Conservation (phyloP, 2,329 filamentous ascomycete genomes). For the Aspergillus tanneri region DNA sequence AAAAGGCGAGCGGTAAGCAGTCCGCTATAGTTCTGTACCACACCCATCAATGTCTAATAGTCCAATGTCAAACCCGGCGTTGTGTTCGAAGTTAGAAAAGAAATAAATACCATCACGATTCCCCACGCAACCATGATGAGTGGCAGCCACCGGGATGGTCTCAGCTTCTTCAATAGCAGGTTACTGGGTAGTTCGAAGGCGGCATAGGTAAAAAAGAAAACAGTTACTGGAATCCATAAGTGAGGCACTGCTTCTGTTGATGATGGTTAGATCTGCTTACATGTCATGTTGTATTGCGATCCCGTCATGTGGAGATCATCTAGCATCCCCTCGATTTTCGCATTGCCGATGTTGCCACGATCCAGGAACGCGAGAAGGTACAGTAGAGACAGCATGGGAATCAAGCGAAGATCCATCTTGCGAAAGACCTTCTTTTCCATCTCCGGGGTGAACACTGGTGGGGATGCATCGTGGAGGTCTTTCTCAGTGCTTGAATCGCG, state of each 20-base stretch:
- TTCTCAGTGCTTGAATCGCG: background rate
- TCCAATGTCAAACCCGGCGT: background rate
- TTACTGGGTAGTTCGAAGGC: slow-evolving; percentile 27
- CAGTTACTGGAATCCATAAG: slow-evolving; percentile 23
- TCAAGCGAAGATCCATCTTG: slow-evolving; percentile 30
- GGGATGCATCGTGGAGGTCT: background rate
- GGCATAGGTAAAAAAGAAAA: slow-evolving; percentile 30
- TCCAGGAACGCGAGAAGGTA: slow-evolving; percentile 37
- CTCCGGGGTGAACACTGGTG: background rate
- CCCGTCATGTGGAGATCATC: slow-evolving; percentile 31
- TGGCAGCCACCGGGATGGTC: slow-evolving; percentile 32
- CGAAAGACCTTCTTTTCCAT: slow-evolving; percentile 23
- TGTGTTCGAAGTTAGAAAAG: background rate
- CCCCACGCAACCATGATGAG: slow-evolving; percentile 45
- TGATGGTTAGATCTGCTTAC: slow-evolving; percentile 13
- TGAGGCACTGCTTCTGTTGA: background rate
- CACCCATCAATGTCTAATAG: slow-evolving; percentile 47
- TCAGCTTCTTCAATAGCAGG: slow-evolving; percentile 26
- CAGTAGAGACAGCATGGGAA: slow-evolving; percentile 28
- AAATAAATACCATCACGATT: slow-evolving; percentile 39
- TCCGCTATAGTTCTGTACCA: slow-evolving; percentile 48
- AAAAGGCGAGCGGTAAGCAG: slow-evolving; percentile 51
- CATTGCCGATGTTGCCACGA: slow-evolving; percentile 38
- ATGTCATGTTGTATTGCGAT: slow-evolving; percentile 32
- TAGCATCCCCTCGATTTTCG: slow-evolving; percentile 33